Evolutionary conservation across 2,329 filamentous ascomycete genomes (phyloP), one percentile per base, ranked within the genome.

Genomic region (Teratosphaeria destructans): DNA sequence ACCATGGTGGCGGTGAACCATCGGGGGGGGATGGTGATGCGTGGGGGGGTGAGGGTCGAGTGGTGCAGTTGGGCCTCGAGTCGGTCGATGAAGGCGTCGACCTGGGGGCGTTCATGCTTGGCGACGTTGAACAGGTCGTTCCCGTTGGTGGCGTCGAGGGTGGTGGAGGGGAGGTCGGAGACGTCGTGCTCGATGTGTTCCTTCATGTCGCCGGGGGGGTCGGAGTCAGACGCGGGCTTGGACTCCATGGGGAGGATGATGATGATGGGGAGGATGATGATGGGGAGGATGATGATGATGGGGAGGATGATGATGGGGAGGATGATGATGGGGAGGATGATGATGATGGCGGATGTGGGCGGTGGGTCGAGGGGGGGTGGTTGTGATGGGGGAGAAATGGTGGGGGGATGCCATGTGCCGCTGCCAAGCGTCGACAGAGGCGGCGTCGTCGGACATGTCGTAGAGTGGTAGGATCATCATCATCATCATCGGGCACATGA

Each of bases 1-100:
- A 88, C 85, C 14, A 88, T 78, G 16, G 87, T 73, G 76, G 81
- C 87, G 29, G 86, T 89, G 70, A 88, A 90, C 67, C 83, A 73
- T 57, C 77, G 81, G 0, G 85, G 84, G 69, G 88, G 84, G 37
- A 81, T 73, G 52, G 86, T 63, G 49, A 85, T 76, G 67, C 84
- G 82, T 62, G 73, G 59, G 5, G 74, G 71, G 60, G 71, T 73
- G 66, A 73, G 73, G 63, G 73, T 70, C 32, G 70, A 73, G 54
- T 65, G 63, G 43, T 69, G 66, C 57, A 71, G 66, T 55, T 76
- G 68, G 54, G 73, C 71, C 64, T 77, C 73, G 57, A 77, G 66
- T 35, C 76, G 69, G 32, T 73, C 72, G 54, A 77, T 75, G 57
- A 77, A 63, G 52, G 76, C 76, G 61, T 78, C 76, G 11, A 75